phyloP scores from a whole-genome alignment of 2,329 filamentous ascomycete species.

The Scedosporium apiospermum region DNA sequence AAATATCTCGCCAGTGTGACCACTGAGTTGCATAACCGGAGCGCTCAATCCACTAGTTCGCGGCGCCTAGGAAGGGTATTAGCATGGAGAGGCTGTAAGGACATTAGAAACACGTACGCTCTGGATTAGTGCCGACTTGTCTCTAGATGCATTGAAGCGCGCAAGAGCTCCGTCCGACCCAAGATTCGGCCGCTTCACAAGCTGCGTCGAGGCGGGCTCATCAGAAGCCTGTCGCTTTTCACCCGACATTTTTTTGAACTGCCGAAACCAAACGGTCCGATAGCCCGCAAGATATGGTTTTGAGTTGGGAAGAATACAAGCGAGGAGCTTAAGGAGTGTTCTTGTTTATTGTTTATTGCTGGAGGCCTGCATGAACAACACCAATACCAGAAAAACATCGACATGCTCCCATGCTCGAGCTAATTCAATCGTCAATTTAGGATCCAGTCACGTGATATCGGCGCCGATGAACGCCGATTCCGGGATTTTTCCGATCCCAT shows the following conservation, averaged over 20 bases:
- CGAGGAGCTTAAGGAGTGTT: too few relatives aligned
- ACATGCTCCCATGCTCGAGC: neutral
- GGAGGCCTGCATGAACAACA: too few relatives aligned
- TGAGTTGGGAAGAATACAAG: neutral
- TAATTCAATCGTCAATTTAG: slow-evolving; percentile 9
- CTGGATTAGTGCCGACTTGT: slow-evolving; percentile 36
- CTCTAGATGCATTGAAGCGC: slow-evolving; percentile 39
- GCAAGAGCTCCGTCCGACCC: slow-evolving; percentile 35
- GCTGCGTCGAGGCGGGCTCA: slow-evolving; percentile 68
- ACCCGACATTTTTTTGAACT: slow-evolving; percentile 63
- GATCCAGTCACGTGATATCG: neutral
- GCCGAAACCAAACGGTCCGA: neutral
- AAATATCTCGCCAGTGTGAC: slow-evolving; percentile 80
- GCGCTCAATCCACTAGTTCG: slow-evolving; percentile 78
- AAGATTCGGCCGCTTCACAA: slow-evolving; percentile 82
- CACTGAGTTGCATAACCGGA: slow-evolving; percentile 87
- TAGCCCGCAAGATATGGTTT: neutral
- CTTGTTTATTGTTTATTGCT: too few relatives aligned
- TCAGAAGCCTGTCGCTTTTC: slow-evolving; percentile 89
- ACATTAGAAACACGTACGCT: slow-evolving; percentile 27
- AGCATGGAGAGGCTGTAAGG: neutral
- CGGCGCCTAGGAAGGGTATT: slow-evolving; percentile 45
- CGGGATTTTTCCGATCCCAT: neutral
- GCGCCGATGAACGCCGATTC: neutral
- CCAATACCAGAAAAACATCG: neutral